These are phyloP conservation scores for Aspergillus alliaceus DNA, from an alignment of 2,329 filamentous ascomycete genomes.

Conservation along the genomic window DNA sequence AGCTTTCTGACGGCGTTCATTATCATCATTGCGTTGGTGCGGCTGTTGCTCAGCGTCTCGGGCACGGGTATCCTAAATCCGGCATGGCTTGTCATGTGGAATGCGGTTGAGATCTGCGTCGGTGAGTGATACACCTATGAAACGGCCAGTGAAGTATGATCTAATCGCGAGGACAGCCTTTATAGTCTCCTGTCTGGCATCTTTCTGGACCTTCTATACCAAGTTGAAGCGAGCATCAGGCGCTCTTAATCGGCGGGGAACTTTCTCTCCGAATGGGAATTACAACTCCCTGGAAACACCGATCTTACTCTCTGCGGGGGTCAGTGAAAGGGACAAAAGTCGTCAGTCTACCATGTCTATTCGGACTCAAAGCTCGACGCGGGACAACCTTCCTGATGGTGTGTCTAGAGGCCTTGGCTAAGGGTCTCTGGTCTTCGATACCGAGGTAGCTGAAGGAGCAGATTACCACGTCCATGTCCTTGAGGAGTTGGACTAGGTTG, in stretches of 20 bases:
- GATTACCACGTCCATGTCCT: too few relatives aligned
- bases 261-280: background rate
- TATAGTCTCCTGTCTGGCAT: constrained; percentile 5
- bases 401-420: too few relatives aligned
- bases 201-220: constrained; percentile 9
- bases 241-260: background rate
- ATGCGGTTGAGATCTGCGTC: constrained; percentile 5
- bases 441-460: too few relatives aligned
- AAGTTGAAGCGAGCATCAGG: background rate
- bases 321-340: background rate
- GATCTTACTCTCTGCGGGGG: background rate
- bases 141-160: background rate
- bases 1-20: constrained; percentile 9
- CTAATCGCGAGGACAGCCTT: background rate
- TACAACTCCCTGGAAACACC: background rate
- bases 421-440: too few relatives aligned
- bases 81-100: constrained; percentile 1
- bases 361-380: background rate
- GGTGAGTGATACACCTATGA: background rate
- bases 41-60: background rate
- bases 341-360: background rate
- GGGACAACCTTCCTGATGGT: too few relatives aligned
- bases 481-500: too few relatives aligned
- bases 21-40: constrained; percentile 2
- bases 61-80: background rate